A percentile compares a stretch with the other conserved stretches of the same genome.
phyloP scores from a whole-genome alignment of 495 filamentous ascomycete genomes.

The Geopyxis carbonaria region DNA sequence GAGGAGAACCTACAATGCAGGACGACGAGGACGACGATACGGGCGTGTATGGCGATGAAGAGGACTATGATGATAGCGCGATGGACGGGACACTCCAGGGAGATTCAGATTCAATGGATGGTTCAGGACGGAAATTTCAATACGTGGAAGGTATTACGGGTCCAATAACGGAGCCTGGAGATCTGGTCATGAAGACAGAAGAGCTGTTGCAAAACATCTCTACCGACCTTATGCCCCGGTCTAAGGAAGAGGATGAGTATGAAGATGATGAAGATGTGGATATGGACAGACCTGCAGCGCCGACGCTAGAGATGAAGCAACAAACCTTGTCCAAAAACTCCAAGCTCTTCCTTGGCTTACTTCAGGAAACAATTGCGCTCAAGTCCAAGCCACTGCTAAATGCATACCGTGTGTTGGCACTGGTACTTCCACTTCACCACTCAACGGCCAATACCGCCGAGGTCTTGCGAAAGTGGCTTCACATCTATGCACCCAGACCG shows the following conservation, averaged over 20 bases:
- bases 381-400: slow-evolving; percentile 10
- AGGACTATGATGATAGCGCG: slow-evolving; percentile 8
- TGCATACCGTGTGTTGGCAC: slow-evolving; percentile 18
- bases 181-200: slow-evolving; percentile 17
- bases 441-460: slow-evolving; percentile 18
- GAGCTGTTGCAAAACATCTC: slow-evolving; percentile 17
- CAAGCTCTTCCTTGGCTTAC: slow-evolving; percentile 12
- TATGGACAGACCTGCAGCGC: slow-evolving; percentile 7
- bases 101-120: background rate
- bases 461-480: slow-evolving; percentile 21
- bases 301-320: slow-evolving; percentile 7
- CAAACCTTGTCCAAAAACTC: slow-evolving; percentile 10
- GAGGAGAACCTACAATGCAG: slow-evolving; percentile 6
- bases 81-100: slow-evolving; percentile 3
- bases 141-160: slow-evolving; percentile 2
- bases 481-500: slow-evolving; percentile 14
- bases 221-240: slow-evolving; percentile 5
- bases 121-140: background rate
- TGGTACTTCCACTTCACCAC: slow-evolving; percentile 20
- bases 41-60: slow-evolving; percentile 14
- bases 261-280: slow-evolving; percentile 20
- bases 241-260: slow-evolving; percentile 8
- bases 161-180: slow-evolving; percentile 15
- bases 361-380: slow-evolving; percentile 9
- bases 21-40: slow-evolving; percentile 14